A percentile compares a stretch with the other conserved stretches of the same genome.
Conservation (phyloP, 495 filamentous ascomycete genomes). For the Evernia prunastri region DNA sequence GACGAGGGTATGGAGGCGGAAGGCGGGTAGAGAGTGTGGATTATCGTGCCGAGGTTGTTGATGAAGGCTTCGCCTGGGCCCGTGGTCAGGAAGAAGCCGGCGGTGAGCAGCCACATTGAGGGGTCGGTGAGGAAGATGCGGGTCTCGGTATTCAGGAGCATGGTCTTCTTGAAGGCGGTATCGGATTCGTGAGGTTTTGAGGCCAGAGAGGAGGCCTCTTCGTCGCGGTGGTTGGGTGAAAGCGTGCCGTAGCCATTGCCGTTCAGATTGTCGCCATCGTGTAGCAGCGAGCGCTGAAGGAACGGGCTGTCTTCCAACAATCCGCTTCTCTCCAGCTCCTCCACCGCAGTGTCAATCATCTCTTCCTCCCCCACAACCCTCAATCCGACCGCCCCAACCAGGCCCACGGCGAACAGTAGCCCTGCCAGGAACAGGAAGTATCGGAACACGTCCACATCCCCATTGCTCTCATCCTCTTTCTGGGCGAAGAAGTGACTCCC, state of each 20-base stretch:
- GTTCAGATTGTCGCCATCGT: conserved; percentile 25
- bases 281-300: conserved; percentile 39
- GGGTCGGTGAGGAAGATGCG: conserved; percentile 72
- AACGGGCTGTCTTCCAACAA: conserved; percentile 66
- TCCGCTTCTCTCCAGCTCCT: conserved; percentile 77
- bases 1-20: conserved; percentile 48
- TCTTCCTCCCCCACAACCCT: conserved; percentile 62
- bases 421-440: conserved; percentile 79
- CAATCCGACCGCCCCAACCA: conserved; percentile 67
- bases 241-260: conserved; percentile 52
- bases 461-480: conserved; percentile 51
- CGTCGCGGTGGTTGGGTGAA: conserved; percentile 7
- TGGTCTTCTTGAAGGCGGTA: conserved; percentile 66
- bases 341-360: conserved; percentile 78
- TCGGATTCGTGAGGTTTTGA: conserved; percentile 31
- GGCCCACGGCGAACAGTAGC: conserved; percentile 58
- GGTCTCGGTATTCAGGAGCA: conserved; percentile 83
- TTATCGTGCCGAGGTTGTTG: conserved; percentile 92
- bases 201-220: conserved; percentile 5
- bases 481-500: conserved; percentile 71
- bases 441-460: conserved; percentile 77
- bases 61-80: conserved; percentile 95
- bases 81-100: conserved; percentile 88
- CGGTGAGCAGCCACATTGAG: conserved; percentile 91
- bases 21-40: conserved; percentile 72